Percentiles rank a stretch among this genome's conserved stretches.
These are phyloP conservation scores for Kluyveromyces aestuarii DNA, from an alignment of 805 yeast species.

Conservation along the genomic window DNA sequence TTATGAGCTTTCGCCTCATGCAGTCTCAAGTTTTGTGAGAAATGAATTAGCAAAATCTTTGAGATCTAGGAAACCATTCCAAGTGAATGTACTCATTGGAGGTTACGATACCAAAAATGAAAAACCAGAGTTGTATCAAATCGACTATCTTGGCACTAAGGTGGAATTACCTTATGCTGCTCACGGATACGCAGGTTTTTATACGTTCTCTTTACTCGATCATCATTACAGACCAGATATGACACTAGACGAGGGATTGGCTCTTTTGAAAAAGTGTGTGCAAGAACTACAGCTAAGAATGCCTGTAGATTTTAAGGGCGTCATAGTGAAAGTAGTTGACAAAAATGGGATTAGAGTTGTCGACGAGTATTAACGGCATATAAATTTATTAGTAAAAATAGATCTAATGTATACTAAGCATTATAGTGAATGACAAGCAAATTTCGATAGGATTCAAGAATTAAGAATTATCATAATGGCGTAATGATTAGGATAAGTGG, in stretches of 20 bases:
- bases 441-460: not conserved
- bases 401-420: not conserved
- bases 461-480: not conserved
- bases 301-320: conserved; percentile 86
- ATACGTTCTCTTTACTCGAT: conserved; percentile 82
- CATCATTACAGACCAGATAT: conserved; percentile 78
- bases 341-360: conserved; percentile 46
- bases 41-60: conserved; percentile 78
- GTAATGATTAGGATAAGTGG: too few relatives aligned
- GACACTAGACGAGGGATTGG: conserved; percentile 68
- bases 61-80: conserved; percentile 92
- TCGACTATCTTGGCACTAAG: conserved; percentile 89
- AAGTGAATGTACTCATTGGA: conserved; percentile 83
- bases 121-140: conserved; percentile 69
- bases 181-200: conserved; percentile 97
- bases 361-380: conserved; percentile 19
- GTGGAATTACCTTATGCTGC: conserved; percentile 93
- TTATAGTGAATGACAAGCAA: not conserved
- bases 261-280: conserved; percentile 62
- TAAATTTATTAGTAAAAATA: not conserved
- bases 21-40: conserved; percentile 83
- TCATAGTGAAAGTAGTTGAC: conserved; percentile 56
- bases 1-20: conserved; percentile 71
- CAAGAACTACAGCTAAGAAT: conserved; percentile 67
- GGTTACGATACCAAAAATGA: conserved; percentile 59